Conservation (phyloP, 129 eudicot genomes). For the Escallonia rubra region DNA sequence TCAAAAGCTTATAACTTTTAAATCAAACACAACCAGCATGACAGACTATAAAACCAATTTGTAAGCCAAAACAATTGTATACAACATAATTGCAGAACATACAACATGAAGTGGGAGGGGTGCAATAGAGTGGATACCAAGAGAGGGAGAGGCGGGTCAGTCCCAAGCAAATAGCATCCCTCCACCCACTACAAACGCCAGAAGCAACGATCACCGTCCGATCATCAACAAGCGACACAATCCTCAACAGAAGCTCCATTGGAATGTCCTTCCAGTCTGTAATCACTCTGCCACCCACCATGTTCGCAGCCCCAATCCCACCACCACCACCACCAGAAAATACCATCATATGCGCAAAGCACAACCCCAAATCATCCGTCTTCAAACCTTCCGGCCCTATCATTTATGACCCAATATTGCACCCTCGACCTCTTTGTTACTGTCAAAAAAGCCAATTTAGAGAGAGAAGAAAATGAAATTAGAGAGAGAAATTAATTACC, state of each 20-base stretch:
- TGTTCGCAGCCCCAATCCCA: constrained; percentile 26
- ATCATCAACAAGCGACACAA: constrained; percentile 59
- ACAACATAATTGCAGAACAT: too few species aligned
- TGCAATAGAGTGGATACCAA: constrained; percentile 39
- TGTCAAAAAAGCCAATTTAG: background rate
- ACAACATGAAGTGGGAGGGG: too few species aligned
- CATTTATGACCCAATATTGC: constrained; percentile 2
- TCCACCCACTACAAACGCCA: constrained; percentile 87
- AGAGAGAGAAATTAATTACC: background rate
- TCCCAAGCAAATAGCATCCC: constrained; percentile 75
- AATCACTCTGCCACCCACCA: constrained; percentile 27
- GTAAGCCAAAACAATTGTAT: too few species aligned
- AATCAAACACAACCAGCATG: too few species aligned
- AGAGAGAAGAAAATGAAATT: background rate
- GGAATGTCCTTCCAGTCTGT: constrained; percentile 88
- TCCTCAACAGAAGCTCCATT: constrained; percentile 70
- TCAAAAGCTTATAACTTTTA: too few species aligned
- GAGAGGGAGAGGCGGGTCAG: constrained; percentile 68
- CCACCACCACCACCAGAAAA: constrained; percentile 4
- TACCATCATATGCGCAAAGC: constrained; percentile 57
- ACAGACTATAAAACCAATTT: too few species aligned
- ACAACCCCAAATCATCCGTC: constrained; percentile 30
- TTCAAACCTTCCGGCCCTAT: constrained; percentile 9
- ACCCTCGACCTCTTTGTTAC: background rate
- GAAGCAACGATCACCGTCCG: constrained; percentile 71